Evolutionary conservation across 495 filamentous ascomycete genomes (phyloP).

Genomic region (Tuber indicum): DNA sequence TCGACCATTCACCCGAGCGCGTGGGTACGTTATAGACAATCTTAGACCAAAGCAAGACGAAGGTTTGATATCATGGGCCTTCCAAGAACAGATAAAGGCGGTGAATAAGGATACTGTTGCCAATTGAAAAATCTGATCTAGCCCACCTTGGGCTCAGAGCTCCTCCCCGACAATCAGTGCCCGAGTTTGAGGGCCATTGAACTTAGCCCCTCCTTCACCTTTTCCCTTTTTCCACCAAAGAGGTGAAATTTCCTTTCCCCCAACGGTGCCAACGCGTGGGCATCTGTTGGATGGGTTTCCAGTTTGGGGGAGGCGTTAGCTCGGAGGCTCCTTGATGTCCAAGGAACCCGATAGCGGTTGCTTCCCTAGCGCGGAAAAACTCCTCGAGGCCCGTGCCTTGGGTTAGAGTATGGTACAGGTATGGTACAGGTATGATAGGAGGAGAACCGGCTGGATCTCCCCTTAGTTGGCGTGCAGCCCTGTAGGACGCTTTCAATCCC

Average conservation of each 20-base stretch:
- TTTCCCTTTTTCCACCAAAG: neutral
- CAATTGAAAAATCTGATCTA: slow-evolving; percentile 1
- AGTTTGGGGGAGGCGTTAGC: neutral
- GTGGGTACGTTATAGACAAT: slow-evolving; percentile 17
- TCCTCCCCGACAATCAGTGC: slow-evolving; percentile 2
- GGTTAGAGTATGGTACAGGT: neutral
- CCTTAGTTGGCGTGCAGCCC: neutral
- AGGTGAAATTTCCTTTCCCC: neutral
- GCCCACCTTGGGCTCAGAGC: slow-evolving; percentile 5
- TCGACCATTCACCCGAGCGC: slow-evolving; percentile 9
- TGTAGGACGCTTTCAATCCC: neutral
- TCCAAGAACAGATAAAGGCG: neutral
- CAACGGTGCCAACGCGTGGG: neutral
- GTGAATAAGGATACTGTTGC: neutral
- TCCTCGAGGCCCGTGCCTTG: neutral
- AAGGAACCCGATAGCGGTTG: neutral
- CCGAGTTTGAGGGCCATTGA: neutral
- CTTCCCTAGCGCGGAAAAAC: slow-evolving; percentile 1
- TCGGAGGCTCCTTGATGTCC: neutral
- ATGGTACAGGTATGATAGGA: too few relatives aligned
- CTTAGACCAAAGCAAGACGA: slow-evolving; percentile 13
- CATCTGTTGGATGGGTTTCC: neutral
- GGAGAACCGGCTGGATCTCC: neutral
- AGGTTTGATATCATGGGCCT: neutral
- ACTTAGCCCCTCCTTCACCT: slow-evolving; percentile 9